Evolutionary conservation across 176 grass and related monocot genomes (phyloP), one percentile per base, ranked within the genome.

Genomic region (Carex scoparia): DNA sequence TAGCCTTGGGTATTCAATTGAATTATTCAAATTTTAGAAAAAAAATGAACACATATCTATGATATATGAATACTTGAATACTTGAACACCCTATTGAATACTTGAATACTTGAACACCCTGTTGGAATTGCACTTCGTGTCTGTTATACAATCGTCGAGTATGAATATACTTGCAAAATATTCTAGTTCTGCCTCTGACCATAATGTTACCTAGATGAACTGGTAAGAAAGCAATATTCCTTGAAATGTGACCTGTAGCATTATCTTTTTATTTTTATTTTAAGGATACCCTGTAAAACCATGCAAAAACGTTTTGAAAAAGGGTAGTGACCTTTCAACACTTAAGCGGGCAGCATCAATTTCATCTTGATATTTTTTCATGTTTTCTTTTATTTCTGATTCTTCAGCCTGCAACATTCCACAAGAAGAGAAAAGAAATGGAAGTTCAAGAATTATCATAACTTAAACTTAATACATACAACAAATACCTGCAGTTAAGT

Each of bases 351-450:
- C 76, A 81, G 12, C 51, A 65, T 92, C 81, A 83, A 94, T 90
- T 38, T 94, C 89, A 75, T 87, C 48, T 67, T 93, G 85, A 49
- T 93, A 64, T 79, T 80, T 85, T 54, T 74, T 28, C 15, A 94
- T 93, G n/a, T 85, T 58, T 57, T 89, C 86, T 44, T 91, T 88
- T 70, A 84, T 76, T 90, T 84, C 80, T 81, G 89, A 98, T 86
- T 86, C 88, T 87, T 94, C 91, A 86, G 86, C 92, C 95, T 98
- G 81, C 64, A 87, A 76, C 85, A 80, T 74, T 23, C 79, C 69
- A 68, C 88, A 42, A 76, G n/a, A 94, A 88, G 69, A 77, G 23
- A 75, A 93, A 65, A 83, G 35, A 67, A 81, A 31, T 31, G 48
- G n/a, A 15, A 33, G 2, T 63, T 83, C 51, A 67, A 68, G 16